Evolutionary conservation across 257 asterid species (phyloP).

Genomic region (Nicotiana attenuata): DNA sequence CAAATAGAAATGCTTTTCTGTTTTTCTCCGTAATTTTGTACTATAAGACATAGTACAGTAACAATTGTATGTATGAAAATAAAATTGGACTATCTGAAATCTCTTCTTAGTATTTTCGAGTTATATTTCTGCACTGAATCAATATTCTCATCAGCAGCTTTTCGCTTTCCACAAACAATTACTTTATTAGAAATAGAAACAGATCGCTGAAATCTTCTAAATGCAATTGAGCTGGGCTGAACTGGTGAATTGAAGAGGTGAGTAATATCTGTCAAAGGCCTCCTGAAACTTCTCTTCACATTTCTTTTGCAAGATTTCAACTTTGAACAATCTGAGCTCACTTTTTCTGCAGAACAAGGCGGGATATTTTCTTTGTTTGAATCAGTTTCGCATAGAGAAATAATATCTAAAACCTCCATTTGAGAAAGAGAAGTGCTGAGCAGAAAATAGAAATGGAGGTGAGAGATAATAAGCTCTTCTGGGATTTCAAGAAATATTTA

Average conservation of each 20-base stretch:
- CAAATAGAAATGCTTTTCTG: not conserved
- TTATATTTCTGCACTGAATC: conserved; percentile 12
- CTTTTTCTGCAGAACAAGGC: conserved; percentile 11
- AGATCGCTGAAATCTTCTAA: not conserved
- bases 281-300: conserved; percentile 20
- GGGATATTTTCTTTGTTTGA: conserved; percentile 46
- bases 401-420: not conserved
- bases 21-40: not conserved
- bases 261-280: conserved; percentile 49
- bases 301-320: not conserved
- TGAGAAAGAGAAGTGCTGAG: not conserved
- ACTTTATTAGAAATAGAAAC: not conserved
- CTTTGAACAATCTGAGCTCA: conserved; percentile 6
- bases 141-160: conserved; percentile 12
- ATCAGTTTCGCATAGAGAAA: not conserved
- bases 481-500: not conserved
- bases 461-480: not conserved
- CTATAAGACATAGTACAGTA: not conserved
- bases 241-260: not conserved
- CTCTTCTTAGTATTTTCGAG: conserved; percentile 34
- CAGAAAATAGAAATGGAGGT: not conserved
- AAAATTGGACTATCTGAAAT: conserved; percentile 25
- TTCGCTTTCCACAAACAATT: conserved; percentile 24
- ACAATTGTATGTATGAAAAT: not conserved
- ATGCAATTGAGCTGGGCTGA: not conserved